Evolutionary conservation across 2,329 filamentous ascomycete genomes (phyloP).

Genomic region (Cadophora luteo-olivacea): DNA sequence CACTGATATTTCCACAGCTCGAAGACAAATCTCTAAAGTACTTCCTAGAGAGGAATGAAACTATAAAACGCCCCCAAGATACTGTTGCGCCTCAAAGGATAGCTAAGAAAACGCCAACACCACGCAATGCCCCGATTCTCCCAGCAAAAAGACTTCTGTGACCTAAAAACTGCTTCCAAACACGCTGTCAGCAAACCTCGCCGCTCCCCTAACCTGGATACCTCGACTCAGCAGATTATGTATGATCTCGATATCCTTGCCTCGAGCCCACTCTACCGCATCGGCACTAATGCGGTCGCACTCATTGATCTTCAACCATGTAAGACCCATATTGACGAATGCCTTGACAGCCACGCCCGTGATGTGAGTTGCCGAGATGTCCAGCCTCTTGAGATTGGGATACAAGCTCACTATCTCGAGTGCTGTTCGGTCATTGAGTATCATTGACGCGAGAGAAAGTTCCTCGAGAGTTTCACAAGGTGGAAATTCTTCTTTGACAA

Average conservation of each 20-base stretch:
- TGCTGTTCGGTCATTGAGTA: constrained; percentile 30
- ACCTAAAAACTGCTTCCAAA: constrained; percentile 15
- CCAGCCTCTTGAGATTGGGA: constrained; percentile 39
- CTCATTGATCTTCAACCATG: constrained; percentile 38
- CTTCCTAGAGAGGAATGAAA: no score
- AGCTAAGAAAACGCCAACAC: not conserved
- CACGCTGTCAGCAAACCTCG: constrained; percentile 19
- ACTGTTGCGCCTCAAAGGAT: no score
- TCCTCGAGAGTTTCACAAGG: constrained; percentile 36
- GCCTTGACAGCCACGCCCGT: constrained; percentile 46
- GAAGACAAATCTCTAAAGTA: no score
- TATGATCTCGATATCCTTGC: constrained; percentile 38
- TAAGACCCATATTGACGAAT: constrained; percentile 41
- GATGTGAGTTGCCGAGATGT: constrained; percentile 39
- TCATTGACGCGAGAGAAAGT: constrained; percentile 32
- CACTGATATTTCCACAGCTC: not conserved
- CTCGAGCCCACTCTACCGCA: constrained; percentile 44
- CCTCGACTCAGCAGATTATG: constrained; percentile 13
- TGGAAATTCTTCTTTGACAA: constrained; percentile 34
- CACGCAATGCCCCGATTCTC: not conserved
- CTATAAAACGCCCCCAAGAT: not conserved
- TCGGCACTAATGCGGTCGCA: constrained; percentile 40
- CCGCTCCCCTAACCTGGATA: not conserved
- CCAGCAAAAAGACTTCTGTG: not conserved
- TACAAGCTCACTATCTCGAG: constrained; percentile 36